These are phyloP conservation scores for Boletus semigastroideus DNA, from an alignment of 1,284 basidiomycete species.

Conservation along the genomic window DNA sequence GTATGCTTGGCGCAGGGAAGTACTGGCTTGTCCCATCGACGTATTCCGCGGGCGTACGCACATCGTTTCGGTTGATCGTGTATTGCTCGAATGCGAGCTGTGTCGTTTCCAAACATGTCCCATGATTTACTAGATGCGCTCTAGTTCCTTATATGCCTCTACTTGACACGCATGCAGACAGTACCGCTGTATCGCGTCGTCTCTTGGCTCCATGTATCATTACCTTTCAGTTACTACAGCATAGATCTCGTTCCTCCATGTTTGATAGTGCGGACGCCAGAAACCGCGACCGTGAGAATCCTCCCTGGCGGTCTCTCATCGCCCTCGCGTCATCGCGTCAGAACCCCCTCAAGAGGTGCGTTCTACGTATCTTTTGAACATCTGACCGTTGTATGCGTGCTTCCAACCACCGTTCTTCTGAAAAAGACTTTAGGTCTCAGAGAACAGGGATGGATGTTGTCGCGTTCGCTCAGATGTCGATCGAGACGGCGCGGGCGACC, in stretches of 20 bases:
- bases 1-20: slow-evolving; percentile 54
- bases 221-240: no score
- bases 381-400: neutral
- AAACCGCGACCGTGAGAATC: no score
- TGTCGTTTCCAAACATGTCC: slow-evolving; percentile 12
- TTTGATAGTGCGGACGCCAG: no score
- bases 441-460: slow-evolving; percentile 28
- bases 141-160: neutral
- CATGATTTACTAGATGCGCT: no score
- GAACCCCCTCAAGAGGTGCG: slow-evolving; percentile 29
- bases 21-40: slow-evolving; percentile 78
- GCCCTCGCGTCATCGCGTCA: slow-evolving; percentile 14
- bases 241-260: no score
- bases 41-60: slow-evolving; percentile 57
- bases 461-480: slow-evolving; percentile 20
- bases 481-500: no score
- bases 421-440: slow-evolving; percentile 6
- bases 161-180: neutral
- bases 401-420: slow-evolving; percentile 6
- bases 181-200: no score
- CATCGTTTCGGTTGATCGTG: slow-evolving; percentile 60
- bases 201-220: no score
- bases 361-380: slow-evolving; percentile 12
- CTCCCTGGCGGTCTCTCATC: no score
- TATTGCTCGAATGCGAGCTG: slow-evolving; percentile 48